These are phyloP conservation scores for Penicillium coffeae DNA, from an alignment of 495 filamentous ascomycete species.

Conservation along the genomic window DNA sequence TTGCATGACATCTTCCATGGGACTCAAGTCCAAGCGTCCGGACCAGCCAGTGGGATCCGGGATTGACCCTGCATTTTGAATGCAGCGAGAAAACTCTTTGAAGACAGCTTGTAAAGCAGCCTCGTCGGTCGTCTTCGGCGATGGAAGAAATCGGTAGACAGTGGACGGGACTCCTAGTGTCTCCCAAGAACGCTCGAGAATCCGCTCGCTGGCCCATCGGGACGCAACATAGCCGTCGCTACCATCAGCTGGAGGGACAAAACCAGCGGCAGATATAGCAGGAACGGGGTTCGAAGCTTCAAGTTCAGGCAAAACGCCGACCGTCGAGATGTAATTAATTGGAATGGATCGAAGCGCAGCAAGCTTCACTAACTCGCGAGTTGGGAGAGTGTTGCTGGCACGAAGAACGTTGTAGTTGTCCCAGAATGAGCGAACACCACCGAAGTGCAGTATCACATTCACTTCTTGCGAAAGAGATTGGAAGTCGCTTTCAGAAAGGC, in stretches of 20 bases:
- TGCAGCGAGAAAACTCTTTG: too few relatives aligned
- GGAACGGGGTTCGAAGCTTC: constrained; percentile 43
- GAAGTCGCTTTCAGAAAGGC: constrained; percentile 23
- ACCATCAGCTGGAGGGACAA: constrained; percentile 17
- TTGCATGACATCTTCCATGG: too few relatives aligned
- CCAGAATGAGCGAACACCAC: constrained; percentile 37
- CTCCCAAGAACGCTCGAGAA: constrained; percentile 8
- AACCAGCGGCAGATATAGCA: constrained; percentile 8
- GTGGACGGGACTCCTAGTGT: constrained; percentile 19
- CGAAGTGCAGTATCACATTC: constrained; percentile 43
- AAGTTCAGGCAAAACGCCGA: constrained; percentile 35
- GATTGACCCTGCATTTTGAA: too few relatives aligned
- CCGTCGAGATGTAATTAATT: too few relatives aligned
- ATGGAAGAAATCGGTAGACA: too few relatives aligned
- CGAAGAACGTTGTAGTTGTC: constrained; percentile 37
- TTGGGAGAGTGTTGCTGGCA: constrained; percentile 31
- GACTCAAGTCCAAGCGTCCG: too few relatives aligned
- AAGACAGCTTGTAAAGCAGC: too few relatives aligned
- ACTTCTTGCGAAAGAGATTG: constrained; percentile 16
- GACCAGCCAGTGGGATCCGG: too few relatives aligned
- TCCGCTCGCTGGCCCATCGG: constrained; percentile 6
- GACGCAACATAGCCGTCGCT: constrained; percentile 24
- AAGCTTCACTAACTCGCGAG: constrained; percentile 29
- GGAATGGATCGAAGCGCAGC: too few relatives aligned
- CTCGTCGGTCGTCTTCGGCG: too few relatives aligned